phyloP scores from a whole-genome alignment of 2,329 filamentous ascomycete genomes.

The Stemphylium vesicarium region DNA sequence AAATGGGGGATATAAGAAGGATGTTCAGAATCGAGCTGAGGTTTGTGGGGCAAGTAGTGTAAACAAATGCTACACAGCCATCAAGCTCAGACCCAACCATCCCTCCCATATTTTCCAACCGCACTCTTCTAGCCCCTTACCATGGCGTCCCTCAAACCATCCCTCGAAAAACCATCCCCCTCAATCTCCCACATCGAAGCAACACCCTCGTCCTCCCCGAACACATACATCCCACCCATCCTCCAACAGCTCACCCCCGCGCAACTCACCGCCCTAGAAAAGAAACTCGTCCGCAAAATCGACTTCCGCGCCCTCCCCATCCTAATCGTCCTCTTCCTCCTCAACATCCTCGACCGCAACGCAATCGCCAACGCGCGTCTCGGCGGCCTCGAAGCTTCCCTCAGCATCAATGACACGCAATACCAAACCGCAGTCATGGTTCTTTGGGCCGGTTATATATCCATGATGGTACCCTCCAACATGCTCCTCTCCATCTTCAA shows the following conservation, averaged over 20 bases:
- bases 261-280: conserved; percentile 32
- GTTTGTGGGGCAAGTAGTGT: too few relatives aligned
- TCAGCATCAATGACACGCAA: conserved; percentile 2
- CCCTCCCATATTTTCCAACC: neutral
- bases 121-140: too few relatives aligned
- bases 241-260: conserved; percentile 18
- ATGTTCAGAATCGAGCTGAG: too few relatives aligned
- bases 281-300: conserved; percentile 39
- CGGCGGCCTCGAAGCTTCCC: conserved; percentile 26
- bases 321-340: conserved; percentile 36
- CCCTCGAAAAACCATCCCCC: conserved; percentile 3
- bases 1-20: too few relatives aligned
- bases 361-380: conserved; percentile 37
- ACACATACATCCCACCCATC: conserved; percentile 16
- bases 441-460: conserved; percentile 66
- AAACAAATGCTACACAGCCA: too few relatives aligned
- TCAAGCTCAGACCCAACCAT: too few relatives aligned
- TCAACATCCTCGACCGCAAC: conserved; percentile 43
- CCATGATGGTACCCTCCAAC: conserved; percentile 69
- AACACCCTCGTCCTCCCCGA: neutral
- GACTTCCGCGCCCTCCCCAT: conserved; percentile 38
- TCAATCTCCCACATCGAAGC: conserved; percentile 18
- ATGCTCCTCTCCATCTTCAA: conserved; percentile 61
- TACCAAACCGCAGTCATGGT: conserved; percentile 48
- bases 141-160: neutral